Base-by-base conservation (phyloP, 345 rosid species). In the Ceriops tagal region DNA sequence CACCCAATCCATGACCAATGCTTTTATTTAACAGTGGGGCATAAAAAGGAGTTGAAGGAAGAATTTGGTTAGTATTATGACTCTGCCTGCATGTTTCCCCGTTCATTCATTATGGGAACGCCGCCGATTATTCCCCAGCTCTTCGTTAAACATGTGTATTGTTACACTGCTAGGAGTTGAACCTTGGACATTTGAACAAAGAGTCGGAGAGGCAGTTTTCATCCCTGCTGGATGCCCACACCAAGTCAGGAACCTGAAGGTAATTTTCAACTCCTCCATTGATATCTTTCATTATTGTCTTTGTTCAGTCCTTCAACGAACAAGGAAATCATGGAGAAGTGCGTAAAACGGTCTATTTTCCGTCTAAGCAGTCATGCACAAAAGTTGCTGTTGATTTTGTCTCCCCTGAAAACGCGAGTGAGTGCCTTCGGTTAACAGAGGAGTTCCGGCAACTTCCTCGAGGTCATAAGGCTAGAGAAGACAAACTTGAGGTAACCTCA, bases 201-300 rank as follows among this genome's bases (percentile, higher is more conserved):
- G 77, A 27, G 79, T 88, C 9, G 97, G 99, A 31, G 99, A 92
- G 62, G 97, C 96, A 19, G 93, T 93, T 56, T 91, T 91, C 72
- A 93, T 93, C 68, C 98, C 98, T 0, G 96, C 96, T 1, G 98
- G 98, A 52, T 93, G 98, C 72, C 97, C 97, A 5, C 99, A 95
- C 77, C 99, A 95, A 86, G 99, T 95, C 52, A 85, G 99, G 66
- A 95, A 95, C 76, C 87, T 92, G 51, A 88, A 83, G 97, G 98
- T 89, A 75, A 60, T 24, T 34, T 37, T 8, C 34, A 5, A 35
- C 6, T 46, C 31, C 2, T 2, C 1, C 34, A 3, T 32, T 18
- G 2, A 19, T 21, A 11, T 52, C 13, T 53, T 19, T 30, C 5
- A 22, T 24, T 8, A n/a, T 55, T 2, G 8, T 35, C n/a, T 32